Evolutionary conservation across 2,329 filamentous ascomycete species (phyloP).

Genomic region (Cladosporium sp.): DNA sequence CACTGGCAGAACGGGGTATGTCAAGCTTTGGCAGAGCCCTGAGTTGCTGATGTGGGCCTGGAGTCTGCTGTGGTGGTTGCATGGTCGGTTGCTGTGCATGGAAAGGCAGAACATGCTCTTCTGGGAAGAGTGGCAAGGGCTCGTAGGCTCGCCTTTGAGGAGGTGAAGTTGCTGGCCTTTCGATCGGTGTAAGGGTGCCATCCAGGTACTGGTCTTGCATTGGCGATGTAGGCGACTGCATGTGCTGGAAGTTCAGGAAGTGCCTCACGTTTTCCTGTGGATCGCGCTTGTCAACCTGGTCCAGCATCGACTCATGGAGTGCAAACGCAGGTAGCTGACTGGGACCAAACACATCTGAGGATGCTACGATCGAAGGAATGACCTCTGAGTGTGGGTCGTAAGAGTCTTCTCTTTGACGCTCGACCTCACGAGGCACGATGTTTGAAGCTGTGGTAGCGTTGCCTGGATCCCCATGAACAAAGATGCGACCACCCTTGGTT

Average conservation of each 20-base stretch:
- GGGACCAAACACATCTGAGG: slow-evolving; percentile 82
- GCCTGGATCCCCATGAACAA: slow-evolving; percentile 74
- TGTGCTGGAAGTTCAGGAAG: slow-evolving; percentile 80
- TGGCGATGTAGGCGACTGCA: slow-evolving; percentile 44
- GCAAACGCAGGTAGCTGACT: slow-evolving; percentile 58
- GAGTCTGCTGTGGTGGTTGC: slow-evolving; percentile 35
- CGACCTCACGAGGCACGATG: slow-evolving; percentile 49
- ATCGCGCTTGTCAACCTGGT: slow-evolving; percentile 66
- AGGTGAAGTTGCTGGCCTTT: slow-evolving; percentile 9
- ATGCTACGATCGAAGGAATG: slow-evolving; percentile 79
- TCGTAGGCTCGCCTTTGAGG: slow-evolving; percentile 2
- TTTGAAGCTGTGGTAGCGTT: slow-evolving; percentile 64
- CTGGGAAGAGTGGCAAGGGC: slow-evolving; percentile 36
- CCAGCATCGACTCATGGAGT: slow-evolving; percentile 70
- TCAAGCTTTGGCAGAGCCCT: slow-evolving; percentile 53
- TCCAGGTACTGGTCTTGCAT: slow-evolving; percentile 46
- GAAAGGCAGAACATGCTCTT: slow-evolving; percentile 48
- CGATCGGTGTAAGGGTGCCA: slow-evolving; percentile 31
- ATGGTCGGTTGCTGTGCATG: slow-evolving; percentile 39
- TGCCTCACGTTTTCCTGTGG: slow-evolving; percentile 91
- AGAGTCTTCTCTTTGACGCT: slow-evolving; percentile 16
- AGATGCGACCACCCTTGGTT: slow-evolving; percentile 63
- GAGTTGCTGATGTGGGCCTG: slow-evolving; percentile 49
- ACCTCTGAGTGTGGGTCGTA: slow-evolving; percentile 63
- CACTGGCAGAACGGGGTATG: slow-evolving; percentile 46